Evolutionary conservation across 108 stramenopile genomes (phyloP), one percentile per base, ranked within the genome.

Genomic region (Aurantiochytrium sp.): DNA sequence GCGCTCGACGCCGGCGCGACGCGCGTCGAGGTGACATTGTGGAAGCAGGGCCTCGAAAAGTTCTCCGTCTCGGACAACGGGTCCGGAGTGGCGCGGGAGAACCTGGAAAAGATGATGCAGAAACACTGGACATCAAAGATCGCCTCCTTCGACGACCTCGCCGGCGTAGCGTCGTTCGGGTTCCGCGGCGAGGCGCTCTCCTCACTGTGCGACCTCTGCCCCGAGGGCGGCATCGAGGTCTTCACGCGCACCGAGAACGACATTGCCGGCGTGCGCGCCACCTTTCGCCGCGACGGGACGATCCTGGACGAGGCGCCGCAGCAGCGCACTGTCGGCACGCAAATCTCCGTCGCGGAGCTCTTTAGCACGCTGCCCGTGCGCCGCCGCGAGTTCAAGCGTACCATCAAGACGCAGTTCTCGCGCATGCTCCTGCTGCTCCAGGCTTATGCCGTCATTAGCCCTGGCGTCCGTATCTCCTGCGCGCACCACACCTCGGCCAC

Each of bases 61-160:
- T 88, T 93, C 24, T 90, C 92, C 52, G 93, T 93, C 10, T 68
- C 90, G 22, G 93, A 93, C 89, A 93, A 93, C 89, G 93, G 85
- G 21, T 24, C 52, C 4, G 85, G 85, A 6, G 85, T 52, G n/a
- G 8, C 85, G 52, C 17, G 24, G 30, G 48, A 24, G 24, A 34
- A 85, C 27, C 17, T 27, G 24, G 85, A 81, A 12, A 41, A 48
- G 27, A 27, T 85, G 48, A 50, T 85, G 85, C 85, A 27, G 3
- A 50, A 34, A 3, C 85, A 31, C 86, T 48, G 55, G 19, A 55
- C 55, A 6, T 86, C 55, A 31, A 55, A 85, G 48, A 27, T 85
- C 4, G 6, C 32, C 34, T 27, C 55, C 15, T 48, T 48, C 1
- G 27, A 68, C 21, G 53, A 53, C 4, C 87, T 68, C 22, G 41